Percentiles rank a stretch among this genome's conserved stretches.
Evolutionary conservation across 352 stramenopile genomes (phyloP).

Genomic region (Thalassiosira livingstoniorum): DNA sequence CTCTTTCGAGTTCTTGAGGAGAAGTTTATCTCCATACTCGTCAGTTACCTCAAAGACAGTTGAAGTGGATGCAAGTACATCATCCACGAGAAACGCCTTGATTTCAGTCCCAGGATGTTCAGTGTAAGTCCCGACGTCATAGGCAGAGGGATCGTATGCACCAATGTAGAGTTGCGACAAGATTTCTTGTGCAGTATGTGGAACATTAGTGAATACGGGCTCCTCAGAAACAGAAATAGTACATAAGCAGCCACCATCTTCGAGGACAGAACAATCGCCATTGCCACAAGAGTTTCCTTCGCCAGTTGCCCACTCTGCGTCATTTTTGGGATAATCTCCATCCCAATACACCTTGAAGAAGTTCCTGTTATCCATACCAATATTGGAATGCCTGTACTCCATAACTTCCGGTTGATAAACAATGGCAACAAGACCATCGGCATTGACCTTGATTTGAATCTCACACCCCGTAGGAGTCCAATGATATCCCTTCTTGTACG

Average conservation of each 20-base stretch:
- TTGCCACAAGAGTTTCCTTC: constrained; percentile 5
- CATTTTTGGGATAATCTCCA: constrained; percentile 5
- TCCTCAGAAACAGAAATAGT: constrained; percentile 43
- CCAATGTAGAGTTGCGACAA: constrained; percentile 59
- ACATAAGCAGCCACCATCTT: constrained; percentile 49
- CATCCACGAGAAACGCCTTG: background rate
- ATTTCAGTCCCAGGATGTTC: background rate
- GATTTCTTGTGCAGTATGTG: constrained; percentile 49
- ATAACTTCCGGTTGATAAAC: background rate
- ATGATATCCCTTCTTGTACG: background rate
- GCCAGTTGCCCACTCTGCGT: background rate
- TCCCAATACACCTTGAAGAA: constrained; percentile 20
- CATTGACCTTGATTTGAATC: constrained; percentile 7
- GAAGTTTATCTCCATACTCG: constrained; percentile 33
- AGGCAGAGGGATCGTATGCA: constrained; percentile 30
- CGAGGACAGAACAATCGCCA: background rate
- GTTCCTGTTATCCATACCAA: background rate
- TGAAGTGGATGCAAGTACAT: constrained; percentile 6
- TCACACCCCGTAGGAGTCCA: background rate
- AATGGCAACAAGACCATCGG: background rate
- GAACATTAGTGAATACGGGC: constrained; percentile 50
- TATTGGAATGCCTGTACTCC: background rate
- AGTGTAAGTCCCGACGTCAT: background rate
- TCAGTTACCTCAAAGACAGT: constrained; percentile 73
- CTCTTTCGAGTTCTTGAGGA: constrained; percentile 63